A percentile compares a stretch with the other conserved stretches of the same genome.
These are phyloP conservation scores for Hydnomerulius pinastri DNA, from an alignment of 768 basidiomycete species.

Conservation along the genomic window DNA sequence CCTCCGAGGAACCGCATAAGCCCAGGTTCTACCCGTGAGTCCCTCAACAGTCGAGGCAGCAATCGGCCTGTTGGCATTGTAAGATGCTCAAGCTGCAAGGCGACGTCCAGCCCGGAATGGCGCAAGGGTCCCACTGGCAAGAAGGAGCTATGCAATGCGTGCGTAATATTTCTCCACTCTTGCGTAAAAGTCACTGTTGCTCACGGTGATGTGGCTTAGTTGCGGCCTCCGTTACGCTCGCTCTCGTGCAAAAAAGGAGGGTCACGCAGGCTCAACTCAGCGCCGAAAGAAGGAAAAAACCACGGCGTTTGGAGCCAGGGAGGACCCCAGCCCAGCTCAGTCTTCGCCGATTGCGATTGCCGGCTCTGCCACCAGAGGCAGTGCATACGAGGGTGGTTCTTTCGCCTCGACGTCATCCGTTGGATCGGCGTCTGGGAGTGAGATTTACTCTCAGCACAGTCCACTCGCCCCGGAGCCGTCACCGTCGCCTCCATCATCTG, in stretches of 20 bases:
- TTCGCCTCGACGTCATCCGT: slow-evolving; percentile 48
- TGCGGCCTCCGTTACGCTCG: slow-evolving; percentile 87
- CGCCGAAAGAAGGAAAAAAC: slow-evolving; percentile 66
- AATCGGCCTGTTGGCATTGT: slow-evolving; percentile 74
- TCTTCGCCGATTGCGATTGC: slow-evolving; percentile 42
- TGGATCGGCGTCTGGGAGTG: slow-evolving; percentile 59
- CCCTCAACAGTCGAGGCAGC: slow-evolving; percentile 41
- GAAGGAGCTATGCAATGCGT: slow-evolving; percentile 94
- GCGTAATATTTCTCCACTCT: slow-evolving; percentile 38
- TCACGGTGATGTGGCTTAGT: slow-evolving; percentile 40
- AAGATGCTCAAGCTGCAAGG: slow-evolving; percentile 80
- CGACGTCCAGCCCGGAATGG: slow-evolving; percentile 86
- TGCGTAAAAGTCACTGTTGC: slow-evolving; percentile 13
- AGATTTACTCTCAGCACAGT: slow-evolving; percentile 51
- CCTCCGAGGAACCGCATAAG: slow-evolving; percentile 58
- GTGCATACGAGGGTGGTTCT: slow-evolving; percentile 50
- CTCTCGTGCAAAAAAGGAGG: slow-evolving; percentile 87
- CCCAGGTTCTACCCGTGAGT: slow-evolving; percentile 52
- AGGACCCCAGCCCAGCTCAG: slow-evolving; percentile 27
- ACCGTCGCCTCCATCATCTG: slow-evolving; percentile 64
- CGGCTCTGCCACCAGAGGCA: slow-evolving; percentile 48
- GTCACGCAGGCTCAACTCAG: slow-evolving; percentile 48
- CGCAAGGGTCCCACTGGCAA: slow-evolving; percentile 88
- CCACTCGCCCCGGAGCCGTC: slow-evolving; percentile 49
- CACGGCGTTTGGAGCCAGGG: slow-evolving; percentile 26